phyloP scores from a whole-genome alignment of 1,139 yeast species.

The Protomyces inundatus region DNA sequence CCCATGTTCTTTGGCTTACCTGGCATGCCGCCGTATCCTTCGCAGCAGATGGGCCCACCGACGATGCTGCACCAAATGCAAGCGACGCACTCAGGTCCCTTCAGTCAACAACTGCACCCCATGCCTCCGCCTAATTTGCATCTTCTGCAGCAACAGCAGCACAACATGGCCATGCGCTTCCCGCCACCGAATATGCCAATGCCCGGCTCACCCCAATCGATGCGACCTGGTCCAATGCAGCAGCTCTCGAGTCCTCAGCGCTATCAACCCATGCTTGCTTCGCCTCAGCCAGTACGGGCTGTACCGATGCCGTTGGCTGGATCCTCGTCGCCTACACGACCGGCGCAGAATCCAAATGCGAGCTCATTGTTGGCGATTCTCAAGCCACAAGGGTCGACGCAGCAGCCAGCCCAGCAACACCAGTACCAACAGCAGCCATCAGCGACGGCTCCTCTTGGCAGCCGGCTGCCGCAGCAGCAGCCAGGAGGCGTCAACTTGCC shows the following conservation, averaged over 20 bases:
- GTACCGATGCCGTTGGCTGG: background rate
- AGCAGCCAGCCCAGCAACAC: background rate
- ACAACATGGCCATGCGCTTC: background rate
- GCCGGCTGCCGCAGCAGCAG: background rate
- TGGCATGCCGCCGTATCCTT: background rate
- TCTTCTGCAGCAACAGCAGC: background rate
- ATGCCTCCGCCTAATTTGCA: conserved; percentile 3
- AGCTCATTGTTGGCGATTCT: conserved; percentile 10
- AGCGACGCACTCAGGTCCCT: background rate
- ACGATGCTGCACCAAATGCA: background rate
- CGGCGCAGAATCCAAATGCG: conserved; percentile 12
- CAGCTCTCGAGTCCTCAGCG: background rate
- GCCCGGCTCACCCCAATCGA: conserved; percentile 2
- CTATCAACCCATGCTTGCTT: background rate
- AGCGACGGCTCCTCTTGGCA: too few relatives aligned
- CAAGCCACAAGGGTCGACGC: background rate
- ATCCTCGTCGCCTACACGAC: background rate
- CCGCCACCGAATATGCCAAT: background rate
- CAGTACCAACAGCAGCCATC: background rate
- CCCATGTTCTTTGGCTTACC: background rate
- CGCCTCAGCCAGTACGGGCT: background rate
- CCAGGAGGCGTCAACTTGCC: too few relatives aligned
- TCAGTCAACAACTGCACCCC: background rate
- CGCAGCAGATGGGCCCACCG: background rate
- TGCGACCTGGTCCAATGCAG: background rate